Base-by-base conservation (phyloP, 129 eudicot genomes). In the Pulicaria dysenterica region DNA sequence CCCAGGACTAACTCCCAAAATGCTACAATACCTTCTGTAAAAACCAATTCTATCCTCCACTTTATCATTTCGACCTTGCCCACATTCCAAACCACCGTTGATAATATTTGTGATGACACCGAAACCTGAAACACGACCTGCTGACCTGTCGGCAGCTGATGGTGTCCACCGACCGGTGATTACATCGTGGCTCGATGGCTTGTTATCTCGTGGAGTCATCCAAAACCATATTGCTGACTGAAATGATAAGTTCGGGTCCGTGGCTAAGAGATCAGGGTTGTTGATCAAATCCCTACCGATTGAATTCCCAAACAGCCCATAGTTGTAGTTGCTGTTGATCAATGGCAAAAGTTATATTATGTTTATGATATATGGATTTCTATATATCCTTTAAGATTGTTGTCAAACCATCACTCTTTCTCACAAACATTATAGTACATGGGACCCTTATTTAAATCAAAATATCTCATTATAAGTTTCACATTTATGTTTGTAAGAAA, bases 141-240 rank as follows among this genome's bases (percentile, higher is more conserved):
- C 85, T 38, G 89, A 54, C 14, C 41, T 63, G 57, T 84, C 89
- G 3, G 83, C 78, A 11, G 75, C 76, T 0, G 89, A 73, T 4
- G 89, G 89, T 2, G 58, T 84, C 89, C 89, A 84, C 47, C 64
- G 48, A 36, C 81, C 73, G 3, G 78, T 80, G 71, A 83, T 80
- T 7, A 83, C 91, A 5, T 80, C 80, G 47, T 86, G 91, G 85
- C 88, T 76, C 9, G 91, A 86, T 10, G 91, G 88, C 65, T 80
- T 86, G 77, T 77, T 65, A 9, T 13, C 40, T 36, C 83, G 88
- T 16, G 88, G 77, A 58, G 85, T 86, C 91, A 83, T 86, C 91
- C 91, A 86, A 66, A 70, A 86, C 88, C 91, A 86, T 64, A 86
- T 59, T 8, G 91, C 88, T 13, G 91, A 80, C 75, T 70, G 67